These are phyloP conservation scores for Aegilops sharonensis DNA, from an alignment of 176 grass and related monocot genomes.

Conservation along the genomic window DNA sequence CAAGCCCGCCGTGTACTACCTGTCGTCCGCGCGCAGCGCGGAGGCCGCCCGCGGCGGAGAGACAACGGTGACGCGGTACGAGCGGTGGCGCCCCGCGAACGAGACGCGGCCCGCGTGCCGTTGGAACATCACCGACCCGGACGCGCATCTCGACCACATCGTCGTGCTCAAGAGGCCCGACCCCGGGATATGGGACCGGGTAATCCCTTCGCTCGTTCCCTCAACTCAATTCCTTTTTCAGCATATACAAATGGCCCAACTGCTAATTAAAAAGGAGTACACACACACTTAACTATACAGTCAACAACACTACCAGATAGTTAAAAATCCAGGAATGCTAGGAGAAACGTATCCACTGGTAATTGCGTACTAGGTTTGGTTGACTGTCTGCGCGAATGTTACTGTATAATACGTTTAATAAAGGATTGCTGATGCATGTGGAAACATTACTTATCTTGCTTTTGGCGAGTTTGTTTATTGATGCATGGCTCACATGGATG, in stretches of 20 bases:
- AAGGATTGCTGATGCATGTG: background rate
- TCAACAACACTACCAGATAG: background rate
- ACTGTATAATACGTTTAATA: background rate
- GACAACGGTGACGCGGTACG: constrained; percentile 75
- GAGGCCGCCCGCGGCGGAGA: constrained; percentile 26
- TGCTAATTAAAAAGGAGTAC: constrained; percentile 23
- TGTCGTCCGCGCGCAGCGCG: constrained; percentile 40
- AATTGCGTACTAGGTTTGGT: background rate
- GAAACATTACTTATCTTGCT: constrained; percentile 31
- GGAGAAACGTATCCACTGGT: background rate
- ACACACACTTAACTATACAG: background rate
- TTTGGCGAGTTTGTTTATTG: constrained; percentile 15
- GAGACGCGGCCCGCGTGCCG: constrained; percentile 66
- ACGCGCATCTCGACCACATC: constrained; percentile 67
- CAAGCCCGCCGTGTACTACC: constrained; percentile 84
- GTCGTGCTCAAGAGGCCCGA: constrained; percentile 86
- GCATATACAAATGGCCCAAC: constrained; percentile 23
- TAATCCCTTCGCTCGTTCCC: constrained; percentile 27
- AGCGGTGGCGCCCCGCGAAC: constrained; percentile 61
- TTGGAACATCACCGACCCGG: constrained; percentile 85
- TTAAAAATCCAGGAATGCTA: background rate
- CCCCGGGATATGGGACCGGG: constrained; percentile 75
- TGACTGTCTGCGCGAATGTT: background rate
- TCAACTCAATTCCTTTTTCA: background rate
- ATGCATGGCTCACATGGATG: constrained; percentile 18